phyloP scores from a whole-genome alignment of 495 filamentous ascomycete genomes.

The Cenococcum geophilum region DNA sequence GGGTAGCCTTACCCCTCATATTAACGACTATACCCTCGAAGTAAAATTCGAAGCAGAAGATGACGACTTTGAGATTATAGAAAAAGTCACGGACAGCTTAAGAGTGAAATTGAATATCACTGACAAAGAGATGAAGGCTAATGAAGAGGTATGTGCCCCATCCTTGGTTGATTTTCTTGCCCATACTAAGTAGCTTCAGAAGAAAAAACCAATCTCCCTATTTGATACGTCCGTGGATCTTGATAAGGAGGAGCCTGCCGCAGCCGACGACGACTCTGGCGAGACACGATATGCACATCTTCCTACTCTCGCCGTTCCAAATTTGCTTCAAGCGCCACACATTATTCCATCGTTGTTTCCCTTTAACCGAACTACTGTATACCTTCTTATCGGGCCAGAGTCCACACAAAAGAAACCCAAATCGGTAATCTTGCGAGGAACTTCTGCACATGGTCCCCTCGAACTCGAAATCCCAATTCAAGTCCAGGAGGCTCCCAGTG shows the following conservation, averaged over 20 bases:
- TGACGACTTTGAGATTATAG: constrained; percentile 53
- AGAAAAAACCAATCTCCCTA: constrained; percentile 49
- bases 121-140: constrained; percentile 9
- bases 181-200: constrained; percentile 19
- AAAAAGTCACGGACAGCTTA: constrained; percentile 46
- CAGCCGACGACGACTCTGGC: constrained; percentile 25
- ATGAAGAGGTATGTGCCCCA: constrained; percentile 11
- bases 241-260: constrained; percentile 29
- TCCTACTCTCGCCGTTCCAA: constrained; percentile 47
- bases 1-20: constrained; percentile 55
- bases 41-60: constrained; percentile 50
- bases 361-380: constrained; percentile 56
- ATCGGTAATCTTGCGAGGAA: constrained; percentile 52
- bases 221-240: constrained; percentile 46
- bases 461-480: constrained; percentile 58
- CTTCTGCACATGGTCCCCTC: constrained; percentile 50
- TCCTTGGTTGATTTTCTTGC: background rate
- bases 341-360: constrained; percentile 58
- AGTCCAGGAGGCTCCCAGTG: constrained; percentile 40
- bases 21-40: constrained; percentile 54
- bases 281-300: constrained; percentile 43
- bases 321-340: constrained; percentile 56
- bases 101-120: constrained; percentile 25
- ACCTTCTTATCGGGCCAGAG: constrained; percentile 53
- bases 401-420: constrained; percentile 44